phyloP scores from a whole-genome alignment of 441 rosid species.

The Gossypium schwendimanii region DNA sequence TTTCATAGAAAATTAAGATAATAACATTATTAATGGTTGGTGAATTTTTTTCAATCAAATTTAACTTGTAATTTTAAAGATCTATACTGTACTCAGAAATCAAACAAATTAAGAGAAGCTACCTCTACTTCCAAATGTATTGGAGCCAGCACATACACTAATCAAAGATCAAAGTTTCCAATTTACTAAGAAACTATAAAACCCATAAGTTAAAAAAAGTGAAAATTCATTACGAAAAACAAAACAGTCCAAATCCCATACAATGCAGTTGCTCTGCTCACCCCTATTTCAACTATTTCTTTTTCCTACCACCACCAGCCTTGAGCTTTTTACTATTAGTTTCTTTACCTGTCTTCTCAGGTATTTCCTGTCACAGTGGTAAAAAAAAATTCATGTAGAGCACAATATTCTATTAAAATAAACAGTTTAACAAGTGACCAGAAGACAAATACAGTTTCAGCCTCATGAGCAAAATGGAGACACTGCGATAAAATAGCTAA shows the following conservation, averaged over 20 bases:
- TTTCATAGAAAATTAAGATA: no score
- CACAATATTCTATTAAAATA: not conserved
- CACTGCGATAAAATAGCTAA: not conserved
- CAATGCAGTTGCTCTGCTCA: not conserved
- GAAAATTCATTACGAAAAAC: not conserved
- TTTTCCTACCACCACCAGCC: conserved; percentile 60
- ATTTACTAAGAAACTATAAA: not conserved
- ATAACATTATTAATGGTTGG: no score
- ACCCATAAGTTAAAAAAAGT: not conserved
- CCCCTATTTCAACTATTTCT: conserved; percentile 29
- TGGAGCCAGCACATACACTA: not conserved
- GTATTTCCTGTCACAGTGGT: not conserved
- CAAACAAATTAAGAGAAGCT: not conserved
- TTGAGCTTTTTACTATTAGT: conserved; percentile 48
- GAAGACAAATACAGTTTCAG: not conserved
- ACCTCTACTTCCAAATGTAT: no score
- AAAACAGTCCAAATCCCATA: not conserved
- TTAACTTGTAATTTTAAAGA: no score
- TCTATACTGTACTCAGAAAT: not conserved
- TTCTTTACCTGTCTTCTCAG: conserved; percentile 26
- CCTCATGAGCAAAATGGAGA: not conserved
- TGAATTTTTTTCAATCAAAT: no score
- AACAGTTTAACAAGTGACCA: not conserved
- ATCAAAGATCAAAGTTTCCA: not conserved
- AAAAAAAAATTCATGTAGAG: not conserved